Evolutionary conservation across 352 stramenopile species (phyloP), one percentile per base, ranked within the genome.

Genomic region (Phytophthora tubulina): DNA sequence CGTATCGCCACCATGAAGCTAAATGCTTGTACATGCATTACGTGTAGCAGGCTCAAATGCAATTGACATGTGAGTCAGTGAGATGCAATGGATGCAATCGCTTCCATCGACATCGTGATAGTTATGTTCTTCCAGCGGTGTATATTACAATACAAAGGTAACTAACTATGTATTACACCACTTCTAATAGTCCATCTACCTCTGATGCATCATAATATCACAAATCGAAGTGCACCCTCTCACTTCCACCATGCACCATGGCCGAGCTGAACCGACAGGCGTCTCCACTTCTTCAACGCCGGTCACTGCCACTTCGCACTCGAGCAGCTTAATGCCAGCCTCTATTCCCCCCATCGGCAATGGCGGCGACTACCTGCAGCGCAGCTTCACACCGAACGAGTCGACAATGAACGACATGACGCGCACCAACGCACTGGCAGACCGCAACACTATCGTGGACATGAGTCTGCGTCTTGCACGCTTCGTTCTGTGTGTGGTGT

Each of bases 361-460:
- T 6, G 17, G 52, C 41, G 27, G 56, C 58, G 56, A 72, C 32
- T 66, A 75, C 39, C 33, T 74, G 54, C 68, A 76, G 11, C 68
- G 51, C 63, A 74, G 62, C 63, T 63, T 72, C 33, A 51, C 58
- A 27, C 46, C 49, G 13, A 42, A 11, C 44, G 72, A 76, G 17
- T 50, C 63, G 8, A 50, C 58, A 0, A 53, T 57, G 31, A 60
- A 52, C 42, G 76, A 81, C 48, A 70, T 79, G 63, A 15, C 62
- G 8, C 75, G 69, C 30, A 82, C 79, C 32, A 86, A 85, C 56
- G 66, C 72, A 66, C 63, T 86, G 57, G 70, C 76, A n/a, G 79
- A 89, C 53, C 76, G 78, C 69, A 82, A 86, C 70, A 88, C 82
- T 33, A 90, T 88, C 69, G 80, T 89, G 52, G 74, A 85, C 70